Base-by-base conservation (phyloP, 495 filamentous ascomycete genomes). In the Niebla homalea region DNA sequence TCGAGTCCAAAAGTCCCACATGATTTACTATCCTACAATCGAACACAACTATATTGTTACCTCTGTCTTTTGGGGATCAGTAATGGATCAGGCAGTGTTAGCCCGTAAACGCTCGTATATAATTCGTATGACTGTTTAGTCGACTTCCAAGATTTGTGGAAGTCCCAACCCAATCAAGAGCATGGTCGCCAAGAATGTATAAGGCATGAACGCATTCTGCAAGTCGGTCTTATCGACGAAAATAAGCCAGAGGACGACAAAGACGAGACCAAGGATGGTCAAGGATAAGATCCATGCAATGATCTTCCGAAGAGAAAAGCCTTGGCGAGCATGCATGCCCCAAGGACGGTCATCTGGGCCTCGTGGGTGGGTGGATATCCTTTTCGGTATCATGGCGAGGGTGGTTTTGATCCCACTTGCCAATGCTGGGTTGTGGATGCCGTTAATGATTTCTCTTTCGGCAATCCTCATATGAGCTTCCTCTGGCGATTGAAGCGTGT, bases 141-240 rank as follows among this genome's bases (percentile, higher is more conserved):
- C 19, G 6, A 48, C 21, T 12, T 46, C 43, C 21, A 46, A 16
- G 12, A 46, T 12, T 26, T 46, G 43, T 26, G 43, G 43, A 26
- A 46, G 16, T 11, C 43, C 43, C 10, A 46, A 14, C 20, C 43
- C 43, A 35, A 46, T 46, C 16, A 46, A 23, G 18, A 35, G 3
- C 43, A 46, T 46, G 10, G 43, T 46, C 12, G 43, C 43, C 21
- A 46, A n/a, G 26, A 46, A 46, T 2, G 43, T 46, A 18, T 26
- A 46, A 26, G 43, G 43, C 20, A 46, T 26, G 16, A 46, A 46
- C 43, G 43, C 43, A 26, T 46, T 46, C 43, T 46, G 43, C 20
- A 46, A 46, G 26, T 46, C 43, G 4, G 43, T 46, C 20, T 25
- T 46, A 15, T 26, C n/a, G 15, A 46, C 12, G 21, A 26, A 46